These are phyloP conservation scores for Talaromyces trachyspermus DNA, from an alignment of 495 filamentous ascomycete genomes.

Conservation along the genomic window DNA sequence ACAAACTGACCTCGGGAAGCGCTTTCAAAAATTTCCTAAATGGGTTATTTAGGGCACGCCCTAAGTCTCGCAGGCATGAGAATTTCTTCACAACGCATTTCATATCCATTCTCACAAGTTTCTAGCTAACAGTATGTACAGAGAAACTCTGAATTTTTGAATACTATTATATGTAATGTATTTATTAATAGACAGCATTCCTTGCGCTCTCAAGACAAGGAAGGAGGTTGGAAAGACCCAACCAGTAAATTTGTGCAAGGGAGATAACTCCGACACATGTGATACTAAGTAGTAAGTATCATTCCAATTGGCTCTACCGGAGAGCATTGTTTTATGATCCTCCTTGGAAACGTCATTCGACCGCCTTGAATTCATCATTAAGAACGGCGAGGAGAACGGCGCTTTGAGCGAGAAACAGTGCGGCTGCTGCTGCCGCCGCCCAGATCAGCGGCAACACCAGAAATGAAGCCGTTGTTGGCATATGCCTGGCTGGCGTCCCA, in stretches of 20 bases:
- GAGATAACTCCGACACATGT: too few relatives aligned
- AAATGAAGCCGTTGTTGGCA: slow-evolving; percentile 50
- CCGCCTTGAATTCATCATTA: slow-evolving; percentile 4
- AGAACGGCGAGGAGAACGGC: not conserved
- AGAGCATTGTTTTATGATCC: too few relatives aligned
- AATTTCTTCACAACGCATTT: too few relatives aligned
- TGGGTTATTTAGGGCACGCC: not conserved
- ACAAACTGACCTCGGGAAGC: too few relatives aligned
- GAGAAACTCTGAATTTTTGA: not conserved
- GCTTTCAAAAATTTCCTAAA: not conserved
- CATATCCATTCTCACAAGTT: too few relatives aligned
- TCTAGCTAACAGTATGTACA: too few relatives aligned
- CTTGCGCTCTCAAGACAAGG: too few relatives aligned
- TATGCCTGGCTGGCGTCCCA: slow-evolving; percentile 63
- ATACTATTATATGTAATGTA: not conserved
- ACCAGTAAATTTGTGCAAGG: too few relatives aligned
- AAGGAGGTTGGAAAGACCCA: too few relatives aligned
- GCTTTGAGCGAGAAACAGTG: slow-evolving; percentile 12
- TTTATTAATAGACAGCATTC: too few relatives aligned
- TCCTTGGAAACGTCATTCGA: too few relatives aligned
- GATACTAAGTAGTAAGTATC: not conserved
- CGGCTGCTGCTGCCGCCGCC: slow-evolving; percentile 4
- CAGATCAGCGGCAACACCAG: slow-evolving; percentile 15
- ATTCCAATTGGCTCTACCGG: not conserved
- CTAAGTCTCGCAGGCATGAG: too few relatives aligned